Evolutionary conservation across 2,329 filamentous ascomycete genomes (phyloP).

Genomic region (Graphilbum sp.): DNA sequence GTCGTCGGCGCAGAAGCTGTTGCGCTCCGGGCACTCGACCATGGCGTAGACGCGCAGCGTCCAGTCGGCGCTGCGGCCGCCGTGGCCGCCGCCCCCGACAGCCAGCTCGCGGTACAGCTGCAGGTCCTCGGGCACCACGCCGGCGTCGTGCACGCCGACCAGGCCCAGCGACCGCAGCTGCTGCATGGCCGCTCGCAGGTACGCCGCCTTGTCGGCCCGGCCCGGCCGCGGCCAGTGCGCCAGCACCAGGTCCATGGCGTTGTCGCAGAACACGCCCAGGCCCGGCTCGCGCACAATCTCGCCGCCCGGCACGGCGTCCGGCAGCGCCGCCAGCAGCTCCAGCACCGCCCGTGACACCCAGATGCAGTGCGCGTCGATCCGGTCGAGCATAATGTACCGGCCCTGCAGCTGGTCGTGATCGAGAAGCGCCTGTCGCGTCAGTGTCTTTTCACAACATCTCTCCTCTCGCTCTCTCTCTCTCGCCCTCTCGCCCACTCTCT

Average conservation of each 20-base stretch:
- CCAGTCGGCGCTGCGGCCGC: slow-evolving; percentile 34
- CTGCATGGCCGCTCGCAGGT: slow-evolving; percentile 42
- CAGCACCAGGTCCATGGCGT: slow-evolving; percentile 48
- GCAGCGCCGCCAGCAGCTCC: slow-evolving; percentile 35
- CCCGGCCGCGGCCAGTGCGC: slow-evolving; percentile 40
- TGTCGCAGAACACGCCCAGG: slow-evolving; percentile 56
- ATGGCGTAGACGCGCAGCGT: slow-evolving; percentile 51
- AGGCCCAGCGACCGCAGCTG: slow-evolving; percentile 48
- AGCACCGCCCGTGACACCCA: slow-evolving; percentile 53
- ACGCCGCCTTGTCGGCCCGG: slow-evolving; percentile 32
- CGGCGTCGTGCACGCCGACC: slow-evolving; percentile 54
- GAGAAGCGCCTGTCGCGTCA: slow-evolving; percentile 26
- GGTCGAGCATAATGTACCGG: slow-evolving; percentile 51
- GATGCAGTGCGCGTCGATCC: slow-evolving; percentile 53
- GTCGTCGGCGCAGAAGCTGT: slow-evolving; percentile 42
- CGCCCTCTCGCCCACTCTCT: no score
- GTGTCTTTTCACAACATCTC: no score
- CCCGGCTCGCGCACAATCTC: slow-evolving; percentile 45
- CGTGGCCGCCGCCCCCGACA: no score
- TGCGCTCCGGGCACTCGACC: slow-evolving; percentile 47
- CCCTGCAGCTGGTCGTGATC: slow-evolving; percentile 34
- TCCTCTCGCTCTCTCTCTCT: no score
- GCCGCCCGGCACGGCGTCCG: slow-evolving; percentile 42
- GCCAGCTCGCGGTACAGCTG: slow-evolving; percentile 36
- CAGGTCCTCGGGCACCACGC: slow-evolving; percentile 38